Conservation (phyloP, 139 green algal species). For the Volvox africanus region DNA sequence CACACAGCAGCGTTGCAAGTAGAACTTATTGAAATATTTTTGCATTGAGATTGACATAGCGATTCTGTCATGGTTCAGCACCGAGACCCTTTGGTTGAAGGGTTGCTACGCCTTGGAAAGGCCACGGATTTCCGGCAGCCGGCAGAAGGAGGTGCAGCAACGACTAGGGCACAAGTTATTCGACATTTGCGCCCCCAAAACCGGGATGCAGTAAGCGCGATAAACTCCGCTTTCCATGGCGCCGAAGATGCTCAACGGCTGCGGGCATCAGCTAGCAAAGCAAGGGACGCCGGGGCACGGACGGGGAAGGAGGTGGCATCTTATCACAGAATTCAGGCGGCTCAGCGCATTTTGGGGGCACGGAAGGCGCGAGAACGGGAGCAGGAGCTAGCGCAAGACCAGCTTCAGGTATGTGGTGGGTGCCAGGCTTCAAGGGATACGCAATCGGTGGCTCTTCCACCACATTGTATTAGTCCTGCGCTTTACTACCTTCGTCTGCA, state of each 20-base stretch:
- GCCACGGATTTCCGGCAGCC: slow-evolving; percentile 6
- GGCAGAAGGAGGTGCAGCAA: neutral
- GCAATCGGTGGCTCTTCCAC: too few relatives aligned
- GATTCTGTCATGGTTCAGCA: slow-evolving; percentile 11
- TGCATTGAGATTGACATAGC: neutral
- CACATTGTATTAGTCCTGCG: too few relatives aligned
- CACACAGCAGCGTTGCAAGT: neutral
- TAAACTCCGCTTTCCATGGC: neutral
- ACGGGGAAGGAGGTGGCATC: neutral
- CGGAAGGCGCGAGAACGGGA: neutral
- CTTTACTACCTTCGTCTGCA: too few relatives aligned
- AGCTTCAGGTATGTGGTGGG: slow-evolving; percentile 13
- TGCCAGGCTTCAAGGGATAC: too few relatives aligned
- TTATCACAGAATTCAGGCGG: neutral
- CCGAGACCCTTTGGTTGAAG: slow-evolving; percentile 10
- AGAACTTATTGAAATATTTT: neutral
- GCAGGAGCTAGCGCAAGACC: slow-evolving; percentile 17
- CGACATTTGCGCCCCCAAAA: slow-evolving; percentile 1
- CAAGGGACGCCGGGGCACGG: neutral
- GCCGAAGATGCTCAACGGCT: neutral
- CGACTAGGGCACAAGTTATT: neutral
- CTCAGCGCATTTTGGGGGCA: neutral
- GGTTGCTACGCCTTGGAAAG: neutral
- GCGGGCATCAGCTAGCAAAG: neutral
- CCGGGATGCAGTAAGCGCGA: neutral